phyloP scores from a whole-genome alignment of 148 eudicot genomes.

The Rhododendron griersonianum region DNA sequence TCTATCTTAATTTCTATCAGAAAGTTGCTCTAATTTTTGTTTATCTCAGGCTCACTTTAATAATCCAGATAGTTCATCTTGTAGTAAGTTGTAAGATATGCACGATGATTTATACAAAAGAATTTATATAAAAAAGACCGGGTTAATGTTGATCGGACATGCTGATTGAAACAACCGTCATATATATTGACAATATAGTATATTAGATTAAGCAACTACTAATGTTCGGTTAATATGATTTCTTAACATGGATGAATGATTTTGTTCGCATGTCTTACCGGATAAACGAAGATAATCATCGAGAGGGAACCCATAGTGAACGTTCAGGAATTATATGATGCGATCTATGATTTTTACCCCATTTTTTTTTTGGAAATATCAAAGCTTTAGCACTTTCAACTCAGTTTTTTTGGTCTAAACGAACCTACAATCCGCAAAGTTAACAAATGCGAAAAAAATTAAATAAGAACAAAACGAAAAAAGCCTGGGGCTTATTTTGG shows the following conservation, averaged over 20 bases:
- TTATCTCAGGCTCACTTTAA: not conserved
- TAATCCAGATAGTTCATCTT: not conserved
- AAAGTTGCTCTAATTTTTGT: not conserved
- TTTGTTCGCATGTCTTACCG: not conserved
- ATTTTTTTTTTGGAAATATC: too few relatives aligned
- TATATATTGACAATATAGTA: not conserved
- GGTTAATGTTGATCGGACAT: not conserved
- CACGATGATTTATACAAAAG: too few relatives aligned
- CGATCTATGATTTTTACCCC: not conserved
- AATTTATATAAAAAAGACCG: too few relatives aligned
- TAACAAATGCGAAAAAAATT: too few relatives aligned
- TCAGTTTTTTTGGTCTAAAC: too few relatives aligned
- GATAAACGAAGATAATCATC: not conserved
- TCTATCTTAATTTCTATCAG: not conserved
- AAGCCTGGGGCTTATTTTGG: too few relatives aligned
- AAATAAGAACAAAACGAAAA: too few relatives aligned
- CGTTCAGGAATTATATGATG: not conserved
- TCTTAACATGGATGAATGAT: too few relatives aligned
- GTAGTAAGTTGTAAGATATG: not conserved
- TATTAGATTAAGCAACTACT: not conserved
- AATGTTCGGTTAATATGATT: too few relatives aligned
- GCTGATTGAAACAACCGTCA: not conserved
- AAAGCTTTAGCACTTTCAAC: too few relatives aligned
- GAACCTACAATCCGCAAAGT: too few relatives aligned
- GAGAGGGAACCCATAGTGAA: not conserved